phyloP scores from a whole-genome alignment of 2,329 filamentous ascomycete genomes.

The Exophiala aquamarina region DNA sequence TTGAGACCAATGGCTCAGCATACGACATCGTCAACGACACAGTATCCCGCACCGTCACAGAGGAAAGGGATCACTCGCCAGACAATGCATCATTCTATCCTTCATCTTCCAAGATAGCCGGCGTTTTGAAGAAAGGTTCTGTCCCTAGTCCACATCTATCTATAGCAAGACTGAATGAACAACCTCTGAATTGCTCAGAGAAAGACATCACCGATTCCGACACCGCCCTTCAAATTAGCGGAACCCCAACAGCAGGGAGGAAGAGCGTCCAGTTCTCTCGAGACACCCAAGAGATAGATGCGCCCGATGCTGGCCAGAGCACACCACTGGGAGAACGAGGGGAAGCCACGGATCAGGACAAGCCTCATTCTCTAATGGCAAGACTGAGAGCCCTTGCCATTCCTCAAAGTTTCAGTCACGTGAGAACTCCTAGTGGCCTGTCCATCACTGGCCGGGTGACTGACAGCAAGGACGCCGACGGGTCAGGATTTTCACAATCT shows the following conservation, averaged over 20 bases:
- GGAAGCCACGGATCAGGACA: slow-evolving; percentile 63
- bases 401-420: slow-evolving; percentile 51
- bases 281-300: slow-evolving; percentile 50
- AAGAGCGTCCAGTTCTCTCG: slow-evolving; percentile 74
- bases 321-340: slow-evolving; percentile 55
- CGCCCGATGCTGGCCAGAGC: slow-evolving; percentile 53
- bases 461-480: slow-evolving; percentile 39
- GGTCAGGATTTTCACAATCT: slow-evolving; percentile 43
- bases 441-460: slow-evolving; percentile 39
- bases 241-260: slow-evolving; percentile 14
- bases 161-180: slow-evolving; percentile 10
- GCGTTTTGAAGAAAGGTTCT: slow-evolving; percentile 12
- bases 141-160: slow-evolving; percentile 6
- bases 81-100: slow-evolving; percentile 15
- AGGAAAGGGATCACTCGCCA: slow-evolving; percentile 12
- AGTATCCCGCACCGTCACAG: slow-evolving; percentile 5
- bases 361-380: slow-evolving; percentile 68
- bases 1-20: slow-evolving; percentile 8
- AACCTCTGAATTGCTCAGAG: not conserved
- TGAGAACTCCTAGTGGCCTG: slow-evolving; percentile 49
- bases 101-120: slow-evolving; percentile 8
- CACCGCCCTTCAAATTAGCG: not conserved
- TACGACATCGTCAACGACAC: not conserved
- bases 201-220: slow-evolving; percentile 15
- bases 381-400: slow-evolving; percentile 74